Conservation (phyloP, 306 rosid genomes). For the Quercus parvula region DNA sequence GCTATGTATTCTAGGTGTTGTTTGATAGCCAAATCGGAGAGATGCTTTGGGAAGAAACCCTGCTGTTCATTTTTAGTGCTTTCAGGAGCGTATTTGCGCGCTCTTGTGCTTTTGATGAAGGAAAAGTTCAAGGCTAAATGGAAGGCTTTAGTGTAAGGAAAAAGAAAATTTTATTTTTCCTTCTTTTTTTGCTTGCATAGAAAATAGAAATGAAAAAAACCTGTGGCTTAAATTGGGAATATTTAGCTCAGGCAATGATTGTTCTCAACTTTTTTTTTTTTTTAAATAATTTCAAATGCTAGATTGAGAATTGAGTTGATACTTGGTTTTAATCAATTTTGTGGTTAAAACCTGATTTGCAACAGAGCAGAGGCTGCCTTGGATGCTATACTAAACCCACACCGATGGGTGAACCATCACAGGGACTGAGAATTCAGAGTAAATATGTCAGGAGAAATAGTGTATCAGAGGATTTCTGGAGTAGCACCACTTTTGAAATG, state of each 20-base stretch:
- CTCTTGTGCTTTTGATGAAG: slow-evolving; percentile 36
- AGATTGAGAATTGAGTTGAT: slow-evolving; percentile 15
- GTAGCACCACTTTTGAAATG: slow-evolving; percentile 65
- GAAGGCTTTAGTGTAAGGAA: slow-evolving; percentile 55
- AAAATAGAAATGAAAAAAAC: not conserved
- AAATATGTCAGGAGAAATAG: slow-evolving; percentile 37
- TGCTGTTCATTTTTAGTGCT: slow-evolving; percentile 57
- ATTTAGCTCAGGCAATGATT: not conserved
- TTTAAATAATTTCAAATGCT: not conserved
- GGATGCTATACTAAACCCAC: slow-evolving; percentile 55
- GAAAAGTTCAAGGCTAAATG: slow-evolving; percentile 55
- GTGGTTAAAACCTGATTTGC: slow-evolving; percentile 54
- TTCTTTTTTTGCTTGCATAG: not conserved
- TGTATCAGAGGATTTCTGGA: slow-evolving; percentile 65
- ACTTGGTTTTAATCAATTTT: slow-evolving; percentile 45
- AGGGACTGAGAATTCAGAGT: slow-evolving; percentile 40
- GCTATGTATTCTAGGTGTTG: slow-evolving; percentile 62
- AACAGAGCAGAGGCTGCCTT: slow-evolving; percentile 94
- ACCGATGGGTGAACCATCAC: slow-evolving; percentile 40
- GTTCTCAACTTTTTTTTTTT: slow-evolving; percentile 1
- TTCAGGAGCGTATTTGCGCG: slow-evolving; percentile 44
- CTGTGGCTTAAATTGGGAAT: not conserved
- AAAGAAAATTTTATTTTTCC: not conserved
- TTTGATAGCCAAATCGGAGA: slow-evolving; percentile 46
- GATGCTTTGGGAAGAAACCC: slow-evolving; percentile 56